These are phyloP conservation scores for Aegilops sharonensis DNA, from an alignment of 176 grass and related monocot genomes.

Conservation along the genomic window DNA sequence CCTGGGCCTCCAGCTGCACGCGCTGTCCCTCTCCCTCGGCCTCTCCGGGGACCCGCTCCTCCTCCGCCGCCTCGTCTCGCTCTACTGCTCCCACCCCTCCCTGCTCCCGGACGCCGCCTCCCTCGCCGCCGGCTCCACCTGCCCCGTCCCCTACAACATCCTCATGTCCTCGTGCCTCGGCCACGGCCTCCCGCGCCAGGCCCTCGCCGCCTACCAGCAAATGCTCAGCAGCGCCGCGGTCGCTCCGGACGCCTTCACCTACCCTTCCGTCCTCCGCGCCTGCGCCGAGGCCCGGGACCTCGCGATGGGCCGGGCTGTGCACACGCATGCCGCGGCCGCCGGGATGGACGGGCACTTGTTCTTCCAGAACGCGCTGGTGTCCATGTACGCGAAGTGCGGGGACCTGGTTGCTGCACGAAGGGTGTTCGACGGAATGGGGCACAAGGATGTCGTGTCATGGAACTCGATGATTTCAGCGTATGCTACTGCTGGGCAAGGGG, in stretches of 20 bases:
- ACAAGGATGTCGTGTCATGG: constrained; percentile 45
- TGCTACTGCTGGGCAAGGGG: not conserved
- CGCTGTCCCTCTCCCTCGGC: constrained; percentile 48
- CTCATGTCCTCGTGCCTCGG: constrained; percentile 43
- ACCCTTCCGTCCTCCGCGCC: constrained; percentile 51
- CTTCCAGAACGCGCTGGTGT: constrained; percentile 45
- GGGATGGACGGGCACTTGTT: constrained; percentile 41
- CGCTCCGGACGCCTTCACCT: constrained; percentile 46
- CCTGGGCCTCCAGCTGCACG: constrained; percentile 49
- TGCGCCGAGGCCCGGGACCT: constrained; percentile 46
- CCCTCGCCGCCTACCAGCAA: constrained; percentile 37
- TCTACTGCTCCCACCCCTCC: constrained; percentile 37
- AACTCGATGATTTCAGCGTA: constrained; percentile 45
- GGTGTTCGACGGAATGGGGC: constrained; percentile 58
- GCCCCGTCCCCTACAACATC: constrained; percentile 40
- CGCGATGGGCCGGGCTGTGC: constrained; percentile 36
- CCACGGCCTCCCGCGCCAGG: constrained; percentile 39
- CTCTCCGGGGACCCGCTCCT: constrained; percentile 29
- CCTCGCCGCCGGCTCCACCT: constrained; percentile 24
- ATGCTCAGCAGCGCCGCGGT: constrained; percentile 19
- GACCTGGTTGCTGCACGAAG: constrained; percentile 31
- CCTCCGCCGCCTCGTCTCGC: constrained; percentile 37
- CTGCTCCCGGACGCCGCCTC: constrained; percentile 41
- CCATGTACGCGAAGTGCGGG: constrained; percentile 49
- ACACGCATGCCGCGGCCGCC: not conserved